Evolutionary conservation across 2,329 filamentous ascomycete species (phyloP), one percentile per base, ranked within the genome.

Genomic region (Sporothrix euskadiensis): DNA sequence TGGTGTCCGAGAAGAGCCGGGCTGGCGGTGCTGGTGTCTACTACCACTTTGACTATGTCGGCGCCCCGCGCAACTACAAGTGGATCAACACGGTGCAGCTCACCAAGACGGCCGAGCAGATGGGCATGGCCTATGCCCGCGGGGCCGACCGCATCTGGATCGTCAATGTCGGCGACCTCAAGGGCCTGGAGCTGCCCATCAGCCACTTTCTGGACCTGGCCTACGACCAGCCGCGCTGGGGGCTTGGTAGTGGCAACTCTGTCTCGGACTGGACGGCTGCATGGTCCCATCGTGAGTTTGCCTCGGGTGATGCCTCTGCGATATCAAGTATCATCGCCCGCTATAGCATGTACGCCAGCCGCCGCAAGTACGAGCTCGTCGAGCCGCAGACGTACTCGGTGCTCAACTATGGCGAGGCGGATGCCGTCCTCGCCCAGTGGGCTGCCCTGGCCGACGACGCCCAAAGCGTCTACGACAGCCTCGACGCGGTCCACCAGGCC

Each of bases 121-220:
- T 91, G 84, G 84, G 85, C 74, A 82, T 89, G 71, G 87, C 89
- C 1, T 87, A 89, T 72, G 83, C 88, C 30, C 84, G 88, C 54
- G 82, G 88, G 1, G 89, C 88, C 3, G 84, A 87, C 75, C 83
- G 86, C 22, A 89, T 91, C 75, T 91, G 89, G 89, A 85, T 91
- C 59, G 88, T 90, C 76, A 91, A 91, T 75, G 88, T 91, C 26
- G 89, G 89, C 56, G 89, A 91, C 77, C 83, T 91, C 75, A 91
- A 91, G 80, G 87, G 88, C 0, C 83, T 89, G 3, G 83, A 92
- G 81, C 84, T 91, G 19, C 89, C 90, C 26, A 88, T 92, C 78
- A 88, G 84, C 78, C 89, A 92, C 79, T 91, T 89, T 81, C 82
- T 92, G 75, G 89, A 91, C 75, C 83, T 92, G 74, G 90, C 89